Evolutionary conservation across 768 basidiomycete genomes (phyloP), one percentile per base, ranked within the genome.

Genomic region (Lyophyllum atratum): DNA sequence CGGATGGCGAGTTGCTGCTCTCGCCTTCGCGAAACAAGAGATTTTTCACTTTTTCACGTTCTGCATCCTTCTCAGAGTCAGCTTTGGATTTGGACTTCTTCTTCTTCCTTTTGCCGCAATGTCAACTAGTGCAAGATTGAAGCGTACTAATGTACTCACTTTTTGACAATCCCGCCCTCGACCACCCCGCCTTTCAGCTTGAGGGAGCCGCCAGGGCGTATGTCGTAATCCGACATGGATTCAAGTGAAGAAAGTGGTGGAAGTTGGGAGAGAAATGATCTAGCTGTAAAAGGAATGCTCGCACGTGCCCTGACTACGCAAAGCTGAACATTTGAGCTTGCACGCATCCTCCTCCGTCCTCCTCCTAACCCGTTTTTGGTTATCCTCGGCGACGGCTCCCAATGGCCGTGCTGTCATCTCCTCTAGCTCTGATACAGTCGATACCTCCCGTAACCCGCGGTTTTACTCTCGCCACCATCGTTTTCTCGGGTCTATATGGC

Each of bases 101-200:
- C 83, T 93, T 94, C 80, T 92, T 94, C 78, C 89, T 91, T n/a
- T 59, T 55, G n/a, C 52, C 43, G 39, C n/a, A n/a, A 52, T 43
- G 56, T 54, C 55, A 40, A 54, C 39, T 52, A 49, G 28, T 55
- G 56, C 12, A 59, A 34, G 47, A 52, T 54, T 53, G 56, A 62
- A 49, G n/a, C 14, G 52, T 26, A 59, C 37, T 8, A 60, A 37
- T 21, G 58, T 25, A 56, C 85, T 61, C 62, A 92, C 93, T 93
- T 94, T 73, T 94, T 94, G 45, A 86, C 85, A 55, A 89, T 80
- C 3, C 90, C 89, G 55, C 90, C 92, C 62, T 90, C 92, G 25
- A 78, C 77, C 31, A 88, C 87, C 33, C 83, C 85, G n/a, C 90
- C 85, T 76, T 94, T 95, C 67, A 95, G 81, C 72, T 93, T 95